These are phyloP conservation scores for Fusarium napiforme DNA, from an alignment of 2,329 filamentous ascomycete species.

Conservation along the genomic window DNA sequence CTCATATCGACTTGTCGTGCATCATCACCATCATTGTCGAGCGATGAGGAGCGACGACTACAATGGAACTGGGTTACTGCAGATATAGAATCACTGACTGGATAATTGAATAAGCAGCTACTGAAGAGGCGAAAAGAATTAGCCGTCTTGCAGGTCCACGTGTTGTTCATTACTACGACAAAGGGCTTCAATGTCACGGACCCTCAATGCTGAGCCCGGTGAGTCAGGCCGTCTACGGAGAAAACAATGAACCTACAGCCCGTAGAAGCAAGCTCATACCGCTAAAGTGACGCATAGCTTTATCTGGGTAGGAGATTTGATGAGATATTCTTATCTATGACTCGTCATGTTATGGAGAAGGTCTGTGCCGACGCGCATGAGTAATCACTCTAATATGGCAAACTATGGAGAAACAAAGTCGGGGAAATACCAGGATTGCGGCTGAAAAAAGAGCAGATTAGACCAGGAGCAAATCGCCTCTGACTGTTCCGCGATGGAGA, in stretches of 20 bases:
- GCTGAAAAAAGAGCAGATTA: not conserved
- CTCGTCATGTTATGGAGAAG: conserved; percentile 3
- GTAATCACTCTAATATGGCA: not conserved
- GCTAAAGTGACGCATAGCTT: not conserved
- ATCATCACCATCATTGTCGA: not conserved
- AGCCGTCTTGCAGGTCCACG: not conserved
- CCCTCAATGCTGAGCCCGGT: not conserved
- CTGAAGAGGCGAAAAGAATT: not conserved
- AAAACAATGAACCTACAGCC: not conserved
- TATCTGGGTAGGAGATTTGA: not conserved
- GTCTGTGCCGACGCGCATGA: not conserved
- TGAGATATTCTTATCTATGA: conserved; percentile 1
- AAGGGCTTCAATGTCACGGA: not conserved
- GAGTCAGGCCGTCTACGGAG: not conserved
- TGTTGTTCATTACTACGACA: not conserved
- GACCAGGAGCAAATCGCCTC: not conserved
- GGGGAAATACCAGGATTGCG: not conserved
- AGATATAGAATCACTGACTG: not conserved
- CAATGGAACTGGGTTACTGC: no score
- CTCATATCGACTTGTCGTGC: not conserved
- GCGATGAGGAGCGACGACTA: no score
- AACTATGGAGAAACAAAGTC: not conserved
- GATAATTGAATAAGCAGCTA: not conserved
- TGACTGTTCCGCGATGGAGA: not conserved
- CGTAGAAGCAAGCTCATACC: not conserved